Evolutionary conservation across 441 rosid genomes (phyloP).

Genomic region (Erodium texanum): DNA sequence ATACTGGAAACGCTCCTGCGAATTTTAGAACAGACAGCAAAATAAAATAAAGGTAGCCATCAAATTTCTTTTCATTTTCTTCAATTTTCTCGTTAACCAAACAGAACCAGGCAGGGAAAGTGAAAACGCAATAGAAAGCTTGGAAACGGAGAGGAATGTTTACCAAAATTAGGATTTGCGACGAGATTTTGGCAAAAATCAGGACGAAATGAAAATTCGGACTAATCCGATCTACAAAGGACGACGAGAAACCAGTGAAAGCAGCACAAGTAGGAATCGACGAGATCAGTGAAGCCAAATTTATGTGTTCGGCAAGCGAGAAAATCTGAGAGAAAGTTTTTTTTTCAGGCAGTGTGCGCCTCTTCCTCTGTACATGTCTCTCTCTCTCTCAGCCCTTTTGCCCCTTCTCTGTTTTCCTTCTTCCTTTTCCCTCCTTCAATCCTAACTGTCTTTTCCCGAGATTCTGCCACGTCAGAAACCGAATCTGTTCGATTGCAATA

Average conservation of each 20-base stretch:
- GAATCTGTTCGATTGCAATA: conserved; percentile 4
- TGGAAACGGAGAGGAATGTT: background rate
- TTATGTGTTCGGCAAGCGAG: background rate
- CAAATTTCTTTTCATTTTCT: conserved; percentile 1
- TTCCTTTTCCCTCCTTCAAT: conserved; percentile 5
- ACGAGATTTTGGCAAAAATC: background rate
- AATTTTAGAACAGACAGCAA: background rate
- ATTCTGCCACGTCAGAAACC: conserved; percentile 13
- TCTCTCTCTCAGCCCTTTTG: too few relatives aligned
- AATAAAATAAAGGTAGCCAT: background rate
- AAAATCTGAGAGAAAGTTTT: background rate
- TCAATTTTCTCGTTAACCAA: background rate
- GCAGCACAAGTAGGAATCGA: background rate
- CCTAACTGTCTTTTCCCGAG: background rate
- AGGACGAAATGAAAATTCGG: background rate
- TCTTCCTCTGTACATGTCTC: background rate
- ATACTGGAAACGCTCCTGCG: background rate
- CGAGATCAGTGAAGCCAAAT: background rate
- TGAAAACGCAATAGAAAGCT: background rate
- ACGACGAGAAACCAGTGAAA: background rate
- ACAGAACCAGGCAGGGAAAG: background rate
- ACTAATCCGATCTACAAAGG: background rate
- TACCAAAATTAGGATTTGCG: conserved; percentile 15
- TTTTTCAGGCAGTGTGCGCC: background rate
- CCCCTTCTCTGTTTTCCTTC: background rate